These are phyloP conservation scores for Osmanthus fragrans DNA, from an alignment of 257 asterid species.

Conservation along the genomic window DNA sequence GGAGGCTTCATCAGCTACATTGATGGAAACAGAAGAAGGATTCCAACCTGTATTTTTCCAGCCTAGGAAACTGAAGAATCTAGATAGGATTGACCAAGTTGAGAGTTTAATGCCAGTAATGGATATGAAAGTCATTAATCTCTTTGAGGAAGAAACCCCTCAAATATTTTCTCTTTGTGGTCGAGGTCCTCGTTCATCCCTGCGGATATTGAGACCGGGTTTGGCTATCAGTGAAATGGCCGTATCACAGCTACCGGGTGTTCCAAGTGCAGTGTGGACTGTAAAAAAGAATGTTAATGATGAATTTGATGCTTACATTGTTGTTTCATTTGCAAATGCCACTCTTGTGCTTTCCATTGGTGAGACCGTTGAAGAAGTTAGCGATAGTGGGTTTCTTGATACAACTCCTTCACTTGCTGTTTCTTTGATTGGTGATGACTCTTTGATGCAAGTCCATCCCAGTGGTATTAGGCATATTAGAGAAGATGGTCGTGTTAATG, in stretches of 20 bases:
- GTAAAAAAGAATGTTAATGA: conserved; percentile 89
- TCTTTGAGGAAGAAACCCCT: conserved; percentile 96
- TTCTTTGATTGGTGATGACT: conserved; percentile 96
- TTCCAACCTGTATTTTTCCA: conserved; percentile 96
- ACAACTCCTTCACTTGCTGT: conserved; percentile 96
- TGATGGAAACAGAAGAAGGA: conserved; percentile 99
- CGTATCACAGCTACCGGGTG: conserved; percentile 95
- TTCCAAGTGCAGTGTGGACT: conserved; percentile 99
- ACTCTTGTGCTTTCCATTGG: conserved; percentile 99
- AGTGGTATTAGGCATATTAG: conserved; percentile 97
- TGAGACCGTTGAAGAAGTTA: conserved; percentile 98
- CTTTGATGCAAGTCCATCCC: conserved; percentile 99
- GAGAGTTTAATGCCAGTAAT: conserved; percentile 96
- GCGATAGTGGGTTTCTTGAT: conserved; percentile 98
- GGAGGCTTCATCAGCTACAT: conserved; percentile 86
- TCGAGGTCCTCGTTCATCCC: conserved; percentile 91
- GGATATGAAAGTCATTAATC: conserved; percentile 89
- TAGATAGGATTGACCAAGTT: conserved; percentile 83
- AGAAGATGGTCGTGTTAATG: conserved; percentile 97
- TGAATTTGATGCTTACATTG: conserved; percentile 97
- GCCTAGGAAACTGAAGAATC: conserved; percentile 93
- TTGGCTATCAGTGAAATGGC: conserved; percentile 99
- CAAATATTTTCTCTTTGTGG: conserved; percentile 95
- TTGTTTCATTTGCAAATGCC: conserved; percentile 96
- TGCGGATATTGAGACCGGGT: conserved; percentile 87